These are phyloP conservation scores for Graphilbum sp. DNA, from an alignment of 2,329 filamentous ascomycete genomes.

Conservation along the genomic window DNA sequence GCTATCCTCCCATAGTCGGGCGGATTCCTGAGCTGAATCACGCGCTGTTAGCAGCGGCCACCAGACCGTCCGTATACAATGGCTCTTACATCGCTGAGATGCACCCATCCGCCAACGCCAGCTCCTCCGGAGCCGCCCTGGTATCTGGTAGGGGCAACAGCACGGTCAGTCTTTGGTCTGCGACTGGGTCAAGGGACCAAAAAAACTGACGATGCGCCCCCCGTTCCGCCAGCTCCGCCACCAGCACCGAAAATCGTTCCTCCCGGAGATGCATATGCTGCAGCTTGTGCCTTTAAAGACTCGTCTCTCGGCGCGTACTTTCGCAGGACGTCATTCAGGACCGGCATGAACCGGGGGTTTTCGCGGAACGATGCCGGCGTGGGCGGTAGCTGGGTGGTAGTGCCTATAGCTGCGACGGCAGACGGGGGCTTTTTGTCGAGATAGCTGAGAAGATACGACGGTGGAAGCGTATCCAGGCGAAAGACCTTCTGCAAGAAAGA, in stretches of 20 bases:
- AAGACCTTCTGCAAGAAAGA: constrained; percentile 37
- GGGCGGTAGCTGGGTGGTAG: constrained; percentile 39
- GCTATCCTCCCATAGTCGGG: constrained; percentile 53
- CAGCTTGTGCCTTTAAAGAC: constrained; percentile 28
- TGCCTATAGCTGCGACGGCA: constrained; percentile 38
- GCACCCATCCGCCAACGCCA: constrained; percentile 45
- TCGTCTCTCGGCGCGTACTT: constrained; percentile 12
- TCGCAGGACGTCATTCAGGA: constrained; percentile 18
- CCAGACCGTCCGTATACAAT: background rate
- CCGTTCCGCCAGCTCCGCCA: constrained; percentile 32
- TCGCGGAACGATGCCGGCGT: constrained; percentile 42
- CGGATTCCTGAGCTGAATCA: constrained; percentile 31
- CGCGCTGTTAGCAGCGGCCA: background rate
- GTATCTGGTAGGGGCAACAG: constrained; percentile 4
- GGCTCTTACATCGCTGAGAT: constrained; percentile 37
- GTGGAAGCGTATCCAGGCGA: constrained; percentile 26
- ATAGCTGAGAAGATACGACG: constrained; percentile 38
- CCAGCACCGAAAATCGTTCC: constrained; percentile 31
- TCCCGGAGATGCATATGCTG: constrained; percentile 41
- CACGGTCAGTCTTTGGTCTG: background rate
- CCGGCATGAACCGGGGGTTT: constrained; percentile 38
- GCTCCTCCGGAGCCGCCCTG: constrained; percentile 46
- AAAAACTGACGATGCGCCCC: constrained; percentile 14
- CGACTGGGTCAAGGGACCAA: too few species aligned
- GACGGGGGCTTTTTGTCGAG: constrained; percentile 41